These are phyloP conservation scores for Candida montana DNA, from an alignment of 805 yeast species.

Conservation along the genomic window DNA sequence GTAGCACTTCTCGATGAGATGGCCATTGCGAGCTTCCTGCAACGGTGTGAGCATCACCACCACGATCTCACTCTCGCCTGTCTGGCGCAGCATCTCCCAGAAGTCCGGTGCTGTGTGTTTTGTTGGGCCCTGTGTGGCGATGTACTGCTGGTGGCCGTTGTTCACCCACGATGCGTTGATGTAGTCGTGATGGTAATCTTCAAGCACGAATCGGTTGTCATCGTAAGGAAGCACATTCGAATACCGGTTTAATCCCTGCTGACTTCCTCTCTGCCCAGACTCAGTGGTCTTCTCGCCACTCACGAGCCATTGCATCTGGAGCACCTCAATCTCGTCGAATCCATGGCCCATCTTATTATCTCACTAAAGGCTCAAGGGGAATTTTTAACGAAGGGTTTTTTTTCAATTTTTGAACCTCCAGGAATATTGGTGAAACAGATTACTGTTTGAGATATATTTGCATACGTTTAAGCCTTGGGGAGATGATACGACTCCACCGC, in stretches of 20 bases:
- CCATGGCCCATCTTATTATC: not conserved
- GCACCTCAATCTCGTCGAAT: not conserved
- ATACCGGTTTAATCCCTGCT: slow-evolving; percentile 42
- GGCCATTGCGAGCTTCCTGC: slow-evolving; percentile 41
- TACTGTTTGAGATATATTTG: not conserved
- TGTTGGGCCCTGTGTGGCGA: slow-evolving; percentile 82
- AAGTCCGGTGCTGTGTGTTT: slow-evolving; percentile 70
- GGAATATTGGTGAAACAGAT: not conserved
- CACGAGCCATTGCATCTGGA: not conserved
- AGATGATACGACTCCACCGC: slow-evolving; percentile 6
- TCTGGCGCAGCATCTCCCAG: slow-evolving; percentile 78
- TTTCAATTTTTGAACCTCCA: not conserved
- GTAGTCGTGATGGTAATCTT: slow-evolving; percentile 22
- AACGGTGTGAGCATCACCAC: slow-evolving; percentile 75
- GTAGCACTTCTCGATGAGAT: slow-evolving; percentile 64
- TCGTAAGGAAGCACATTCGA: slow-evolving; percentile 64
- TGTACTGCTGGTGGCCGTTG: slow-evolving; percentile 34
- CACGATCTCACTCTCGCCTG: slow-evolving; percentile 51
- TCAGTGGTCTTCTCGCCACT: not conserved
- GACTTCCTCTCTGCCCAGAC: not conserved
- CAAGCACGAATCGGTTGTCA: slow-evolving; percentile 44
- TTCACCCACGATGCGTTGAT: slow-evolving; percentile 20
- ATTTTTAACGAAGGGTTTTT: not conserved
- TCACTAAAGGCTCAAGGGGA: too few relatives aligned
- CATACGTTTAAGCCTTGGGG: not conserved